Evolutionary conservation across 1,284 basidiomycete genomes (phyloP), one percentile per base, ranked within the genome.

Genomic region (Chalciporus sp.): DNA sequence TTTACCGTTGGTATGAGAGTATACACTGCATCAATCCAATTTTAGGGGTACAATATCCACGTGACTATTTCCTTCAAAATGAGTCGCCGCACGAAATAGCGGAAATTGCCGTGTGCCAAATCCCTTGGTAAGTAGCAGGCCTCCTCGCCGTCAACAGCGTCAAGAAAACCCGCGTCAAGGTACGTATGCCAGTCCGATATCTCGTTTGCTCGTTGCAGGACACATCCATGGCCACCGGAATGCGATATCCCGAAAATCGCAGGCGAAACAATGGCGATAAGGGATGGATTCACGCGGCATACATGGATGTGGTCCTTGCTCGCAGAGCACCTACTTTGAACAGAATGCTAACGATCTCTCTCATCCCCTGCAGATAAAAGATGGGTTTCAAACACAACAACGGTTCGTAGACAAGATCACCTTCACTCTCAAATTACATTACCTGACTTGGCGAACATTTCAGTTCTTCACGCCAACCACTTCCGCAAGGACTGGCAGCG

Each of bases 401-500:
- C 82, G 87, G 87, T 89, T 50, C 65, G 82, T 75, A 42, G 40
- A 33, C 12, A 43, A 43, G 28, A 7, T 45, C 37, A n/a, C 29
- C 31, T 45, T 45, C 11, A 16, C 42, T 26, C 14, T 42, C 29
- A 35, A 41, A 57, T 45, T 31, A 35, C 55, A 48, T 35, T 23
- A 17, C 54, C 58, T 61, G 39, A 64, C 59, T 28, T 52, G 43
- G 20, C 17, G 39, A 29, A 39, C 23, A 39, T 47, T 17, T 40
- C 58, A 89, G 92, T 92, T 79, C 91, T 95, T 75, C 94, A 86
- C 78, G 83, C 80, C 72, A 95, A 95, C 80, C 95, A 98, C 75
- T 98, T 98, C 88, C 93, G 88, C 80, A 99, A 99, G 89, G 94
- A 97, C 77, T 97, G 94, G 94, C 92, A 96, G 77, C 84, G 87